Base-by-base conservation (phyloP, 2,329 filamentous ascomycete genomes). In the Coleophoma crateriformis region DNA sequence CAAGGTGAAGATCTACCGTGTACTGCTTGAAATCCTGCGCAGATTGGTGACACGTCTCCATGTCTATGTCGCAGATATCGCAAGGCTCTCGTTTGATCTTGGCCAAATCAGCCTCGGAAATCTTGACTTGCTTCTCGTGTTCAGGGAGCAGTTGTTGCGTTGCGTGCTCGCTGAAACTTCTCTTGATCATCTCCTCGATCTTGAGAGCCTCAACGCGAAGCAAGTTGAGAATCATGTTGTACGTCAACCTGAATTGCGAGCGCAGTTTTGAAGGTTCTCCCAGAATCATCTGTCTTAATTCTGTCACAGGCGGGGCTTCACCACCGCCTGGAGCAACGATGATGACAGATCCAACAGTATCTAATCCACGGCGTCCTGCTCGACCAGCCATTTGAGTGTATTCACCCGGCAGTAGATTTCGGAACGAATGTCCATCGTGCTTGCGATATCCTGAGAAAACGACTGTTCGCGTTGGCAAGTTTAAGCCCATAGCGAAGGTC, bases 171-270 rank as follows among this genome's bases (percentile, higher is more conserved):
- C 92, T 96, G 75, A 99, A 99, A 67, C 91, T 96, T 57, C 94
- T 87, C 77, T 99, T 99, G 74, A 99, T 99, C 94, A 99, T 99
- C 70, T 99, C 94, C 67, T 99, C 94, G 59, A 99, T 97, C 72
- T 96, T 97, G 57, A 99, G 72, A 2, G 94, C 94, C 68, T 99
- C 94, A 2, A 99, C 94, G 34, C 94, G 86, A 45, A 99, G 76
- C 33, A 99, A 75, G 63, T 97, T 99, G 32, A 99, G 74, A 53
- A 99, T 99, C 94, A 99, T 99, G 70, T 97, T 99, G 75, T 99
- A 99, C 0, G 95, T 99, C 44, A 99, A 76, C 53, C 94, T 83
- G 75, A 99, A 99, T 64, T 99, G 94, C 7, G 92, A 97, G 43
- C 90, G 83, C 45, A 99, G 78, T 70, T 97, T 97, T 22, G 90